A percentile compares a stretch with the other conserved stretches of the same genome.
Conservation (phyloP, 257 asterid genomes). For the Salvia miltiorrhiza region DNA sequence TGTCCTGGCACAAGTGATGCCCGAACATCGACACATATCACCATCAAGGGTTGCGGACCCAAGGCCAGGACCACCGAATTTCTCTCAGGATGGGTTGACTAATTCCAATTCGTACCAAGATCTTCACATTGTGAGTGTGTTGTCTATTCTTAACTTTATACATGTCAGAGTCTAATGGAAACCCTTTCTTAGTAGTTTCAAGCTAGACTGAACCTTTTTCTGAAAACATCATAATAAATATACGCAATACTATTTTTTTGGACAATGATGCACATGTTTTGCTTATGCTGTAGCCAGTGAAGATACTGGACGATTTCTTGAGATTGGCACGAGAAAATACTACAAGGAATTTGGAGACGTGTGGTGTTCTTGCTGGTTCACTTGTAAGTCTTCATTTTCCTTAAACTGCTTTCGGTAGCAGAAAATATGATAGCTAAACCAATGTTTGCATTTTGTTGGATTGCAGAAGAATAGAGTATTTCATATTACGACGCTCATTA, state of each 20-base stretch:
- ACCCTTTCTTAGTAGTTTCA: background rate
- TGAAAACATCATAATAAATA: background rate
- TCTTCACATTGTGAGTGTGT: constrained; percentile 84
- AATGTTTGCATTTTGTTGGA: constrained; percentile 28
- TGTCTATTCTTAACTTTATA: constrained; percentile 15
- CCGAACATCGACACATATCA: constrained; percentile 60
- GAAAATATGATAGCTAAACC: constrained; percentile 12
- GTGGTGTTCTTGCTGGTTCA: constrained; percentile 97
- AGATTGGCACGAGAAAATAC: constrained; percentile 84
- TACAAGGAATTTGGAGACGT: constrained; percentile 74
- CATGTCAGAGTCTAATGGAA: background rate
- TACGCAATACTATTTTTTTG: constrained; percentile 2
- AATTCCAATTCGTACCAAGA: constrained; percentile 69
- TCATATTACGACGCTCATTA: constrained; percentile 75
- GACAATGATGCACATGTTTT: constrained; percentile 19
- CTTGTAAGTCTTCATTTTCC: constrained; percentile 51
- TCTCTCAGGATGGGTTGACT: constrained; percentile 51
- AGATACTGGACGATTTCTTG: constrained; percentile 85
- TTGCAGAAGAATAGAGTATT: constrained; percentile 84
- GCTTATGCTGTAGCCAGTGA: constrained; percentile 64
- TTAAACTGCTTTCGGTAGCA: constrained; percentile 2
- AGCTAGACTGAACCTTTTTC: background rate
- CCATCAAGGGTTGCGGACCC: constrained; percentile 95
- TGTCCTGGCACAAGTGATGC: constrained; percentile 77
- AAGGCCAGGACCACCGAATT: constrained; percentile 81